These are phyloP conservation scores for Sideroxylon spinosum DNA, from an alignment of 179 eudicot genomes.

Conservation along the genomic window DNA sequence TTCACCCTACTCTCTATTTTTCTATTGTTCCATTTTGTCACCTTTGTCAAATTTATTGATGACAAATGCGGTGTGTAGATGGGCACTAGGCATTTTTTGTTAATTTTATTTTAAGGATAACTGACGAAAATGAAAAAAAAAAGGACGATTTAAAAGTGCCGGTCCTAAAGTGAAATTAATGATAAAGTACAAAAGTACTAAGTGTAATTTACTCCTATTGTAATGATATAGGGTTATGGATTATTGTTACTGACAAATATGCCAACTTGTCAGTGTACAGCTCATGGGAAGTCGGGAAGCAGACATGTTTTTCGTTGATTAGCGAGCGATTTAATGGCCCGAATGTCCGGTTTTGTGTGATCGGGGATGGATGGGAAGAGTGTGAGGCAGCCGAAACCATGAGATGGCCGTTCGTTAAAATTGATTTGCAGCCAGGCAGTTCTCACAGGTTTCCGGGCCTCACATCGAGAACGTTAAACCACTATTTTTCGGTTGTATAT, in stretches of 20 bases:
- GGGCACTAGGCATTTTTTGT: no score
- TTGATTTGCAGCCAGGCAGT: conserved; percentile 62
- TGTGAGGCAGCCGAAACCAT: conserved; percentile 80
- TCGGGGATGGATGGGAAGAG: conserved; percentile 97
- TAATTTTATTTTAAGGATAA: no score
- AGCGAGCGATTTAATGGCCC: conserved; percentile 63
- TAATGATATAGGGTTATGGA: background rate
- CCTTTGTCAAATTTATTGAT: no score
- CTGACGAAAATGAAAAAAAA: no score
- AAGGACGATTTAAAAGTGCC: no score
- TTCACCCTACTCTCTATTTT: no score
- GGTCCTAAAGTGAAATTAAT: no score
- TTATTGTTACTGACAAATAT: background rate
- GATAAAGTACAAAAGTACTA: no score
- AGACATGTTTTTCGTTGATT: conserved; percentile 66
- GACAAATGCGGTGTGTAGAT: no score
- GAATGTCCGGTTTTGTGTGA: conserved; percentile 72
- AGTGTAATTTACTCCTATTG: no score
- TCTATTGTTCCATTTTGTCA: no score
- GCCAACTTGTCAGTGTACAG: conserved; percentile 64
- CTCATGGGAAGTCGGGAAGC: conserved; percentile 96
- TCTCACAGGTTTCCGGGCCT: conserved; percentile 83
- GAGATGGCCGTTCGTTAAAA: conserved; percentile 84
- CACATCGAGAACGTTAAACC: conserved; percentile 46
- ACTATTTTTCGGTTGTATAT: conserved; percentile 70